A percentile compares a stretch with the other conserved stretches of the same genome.
Evolutionary conservation across 768 basidiomycete genomes (phyloP).

Genomic region (Cystofilobasidium macerans): DNA sequence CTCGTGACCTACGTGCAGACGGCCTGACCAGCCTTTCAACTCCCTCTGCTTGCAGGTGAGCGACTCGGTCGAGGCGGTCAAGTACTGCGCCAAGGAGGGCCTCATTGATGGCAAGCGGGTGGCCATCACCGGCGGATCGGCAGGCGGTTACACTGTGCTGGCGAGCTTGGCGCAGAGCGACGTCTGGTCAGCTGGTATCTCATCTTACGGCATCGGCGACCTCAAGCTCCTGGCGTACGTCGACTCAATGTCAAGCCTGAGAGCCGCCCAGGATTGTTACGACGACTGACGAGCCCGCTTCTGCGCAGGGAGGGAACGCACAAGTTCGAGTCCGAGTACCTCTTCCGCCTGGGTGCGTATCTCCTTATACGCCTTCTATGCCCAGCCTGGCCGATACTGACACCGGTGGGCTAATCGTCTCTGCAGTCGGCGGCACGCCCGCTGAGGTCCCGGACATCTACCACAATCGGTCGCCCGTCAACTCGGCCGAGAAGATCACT

Average conservation of each 20-base stretch:
- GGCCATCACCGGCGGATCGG: constrained; percentile 59
- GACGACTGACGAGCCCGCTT: background rate
- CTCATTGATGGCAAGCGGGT: constrained; percentile 56
- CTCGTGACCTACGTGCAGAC: background rate
- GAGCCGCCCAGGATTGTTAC: background rate
- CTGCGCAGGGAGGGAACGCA: constrained; percentile 48
- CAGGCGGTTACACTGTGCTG: constrained; percentile 63
- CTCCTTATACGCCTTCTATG: constrained; percentile 29
- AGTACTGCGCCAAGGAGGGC: constrained; percentile 44
- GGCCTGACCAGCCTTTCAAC: background rate
- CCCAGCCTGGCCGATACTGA: background rate
- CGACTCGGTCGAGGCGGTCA: constrained; percentile 54
- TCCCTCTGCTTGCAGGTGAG: constrained; percentile 27
- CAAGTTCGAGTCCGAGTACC: constrained; percentile 38
- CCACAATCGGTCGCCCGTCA: constrained; percentile 52
- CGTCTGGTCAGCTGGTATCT: constrained; percentile 55
- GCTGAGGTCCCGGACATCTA: constrained; percentile 51
- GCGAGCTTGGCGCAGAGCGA: constrained; percentile 41
- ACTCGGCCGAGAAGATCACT: constrained; percentile 52
- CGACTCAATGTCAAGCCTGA: background rate
- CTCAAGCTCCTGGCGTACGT: constrained; percentile 44
- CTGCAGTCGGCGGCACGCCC: constrained; percentile 48
- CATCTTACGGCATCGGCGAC: constrained; percentile 60
- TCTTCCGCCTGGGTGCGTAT: constrained; percentile 46
- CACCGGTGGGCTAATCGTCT: background rate